Conservation (phyloP, 148 eudicot genomes). For the Cornus florida region DNA sequence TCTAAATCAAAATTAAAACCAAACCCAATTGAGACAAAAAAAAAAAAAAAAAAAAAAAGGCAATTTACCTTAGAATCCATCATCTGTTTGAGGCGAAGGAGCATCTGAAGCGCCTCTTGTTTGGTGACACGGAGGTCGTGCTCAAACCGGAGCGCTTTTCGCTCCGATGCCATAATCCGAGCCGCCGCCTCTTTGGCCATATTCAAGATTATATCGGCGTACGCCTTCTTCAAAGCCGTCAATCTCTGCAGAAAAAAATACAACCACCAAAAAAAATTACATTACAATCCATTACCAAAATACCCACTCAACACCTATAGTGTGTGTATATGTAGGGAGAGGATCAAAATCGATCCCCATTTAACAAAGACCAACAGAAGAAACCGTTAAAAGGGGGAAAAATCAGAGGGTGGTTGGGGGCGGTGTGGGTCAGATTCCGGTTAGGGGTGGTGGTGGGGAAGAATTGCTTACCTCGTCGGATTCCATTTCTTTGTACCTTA, state of each 20-base stretch:
- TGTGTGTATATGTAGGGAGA: background rate
- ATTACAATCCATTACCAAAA: conserved; percentile 15
- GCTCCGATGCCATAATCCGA: conserved; percentile 68
- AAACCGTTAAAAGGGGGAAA: conserved; percentile 22
- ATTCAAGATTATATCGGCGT: conserved; percentile 78
- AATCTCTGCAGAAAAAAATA: conserved; percentile 48
- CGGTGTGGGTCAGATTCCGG: background rate
- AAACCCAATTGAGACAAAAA: conserved; percentile 14
- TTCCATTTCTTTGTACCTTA: conserved; percentile 25
- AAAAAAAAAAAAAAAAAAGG: background rate
- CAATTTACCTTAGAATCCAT: conserved; percentile 65
- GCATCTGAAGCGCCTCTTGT: conserved; percentile 71
- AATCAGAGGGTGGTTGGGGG: conserved; percentile 20
- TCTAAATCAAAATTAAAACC: background rate
- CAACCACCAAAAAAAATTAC: conserved; percentile 18
- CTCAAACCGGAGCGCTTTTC: conserved; percentile 50
- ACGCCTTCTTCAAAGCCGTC: conserved; percentile 80
- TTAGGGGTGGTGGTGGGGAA: background rate
- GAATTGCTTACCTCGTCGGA: conserved; percentile 34
- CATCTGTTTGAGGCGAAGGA: conserved; percentile 63
- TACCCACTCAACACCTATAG: background rate
- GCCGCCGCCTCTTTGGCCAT: conserved; percentile 78
- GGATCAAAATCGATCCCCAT: conserved; percentile 18
- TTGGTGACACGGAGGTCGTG: conserved; percentile 56
- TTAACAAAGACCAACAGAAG: conserved; percentile 1